phyloP scores from a whole-genome alignment of 2,329 filamentous ascomycete species.

The Paramyrothecium roridum region DNA sequence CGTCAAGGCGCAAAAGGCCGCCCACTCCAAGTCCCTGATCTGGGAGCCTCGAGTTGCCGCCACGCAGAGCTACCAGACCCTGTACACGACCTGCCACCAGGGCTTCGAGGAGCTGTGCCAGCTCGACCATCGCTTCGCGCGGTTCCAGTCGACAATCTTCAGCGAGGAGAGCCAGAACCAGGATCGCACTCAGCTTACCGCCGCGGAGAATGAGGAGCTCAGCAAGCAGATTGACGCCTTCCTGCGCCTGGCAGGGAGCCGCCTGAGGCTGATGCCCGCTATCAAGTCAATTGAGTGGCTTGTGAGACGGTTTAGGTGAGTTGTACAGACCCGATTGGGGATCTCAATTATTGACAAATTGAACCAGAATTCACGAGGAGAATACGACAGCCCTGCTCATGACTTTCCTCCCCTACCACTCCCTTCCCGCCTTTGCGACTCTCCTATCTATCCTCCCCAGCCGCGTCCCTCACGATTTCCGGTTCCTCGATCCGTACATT shows the following conservation, averaged over 20 bases:
- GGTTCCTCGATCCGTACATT: slow-evolving; percentile 84
- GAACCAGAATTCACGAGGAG: slow-evolving; percentile 77
- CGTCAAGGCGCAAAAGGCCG: slow-evolving; percentile 85
- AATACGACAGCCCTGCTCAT: slow-evolving; percentile 77
- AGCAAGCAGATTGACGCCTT: slow-evolving; percentile 78
- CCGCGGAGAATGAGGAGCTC: slow-evolving; percentile 76
- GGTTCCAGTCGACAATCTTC: slow-evolving; percentile 78
- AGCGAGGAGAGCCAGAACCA: slow-evolving; percentile 89
- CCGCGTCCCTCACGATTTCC: slow-evolving; percentile 71
- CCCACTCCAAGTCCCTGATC: slow-evolving; percentile 91
- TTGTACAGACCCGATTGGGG: background rate
- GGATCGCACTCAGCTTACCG: slow-evolving; percentile 82
- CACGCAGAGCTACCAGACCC: slow-evolving; percentile 83
- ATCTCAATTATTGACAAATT: slow-evolving; percentile 5
- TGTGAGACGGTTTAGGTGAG: slow-evolving; percentile 81
- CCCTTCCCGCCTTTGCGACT: slow-evolving; percentile 78
- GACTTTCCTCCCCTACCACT: slow-evolving; percentile 91
- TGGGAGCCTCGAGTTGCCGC: slow-evolving; percentile 85
- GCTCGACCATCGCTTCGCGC: slow-evolving; percentile 74
- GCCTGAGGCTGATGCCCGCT: slow-evolving; percentile 79
- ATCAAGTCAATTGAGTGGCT: slow-evolving; percentile 95
- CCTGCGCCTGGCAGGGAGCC: slow-evolving; percentile 72
- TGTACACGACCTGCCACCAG: slow-evolving; percentile 83
- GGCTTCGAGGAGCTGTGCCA: slow-evolving; percentile 90
- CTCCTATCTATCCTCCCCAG: slow-evolving; percentile 81